Evolutionary conservation across 805 yeast species (phyloP).

Genomic region (Millerozyma miso): DNA sequence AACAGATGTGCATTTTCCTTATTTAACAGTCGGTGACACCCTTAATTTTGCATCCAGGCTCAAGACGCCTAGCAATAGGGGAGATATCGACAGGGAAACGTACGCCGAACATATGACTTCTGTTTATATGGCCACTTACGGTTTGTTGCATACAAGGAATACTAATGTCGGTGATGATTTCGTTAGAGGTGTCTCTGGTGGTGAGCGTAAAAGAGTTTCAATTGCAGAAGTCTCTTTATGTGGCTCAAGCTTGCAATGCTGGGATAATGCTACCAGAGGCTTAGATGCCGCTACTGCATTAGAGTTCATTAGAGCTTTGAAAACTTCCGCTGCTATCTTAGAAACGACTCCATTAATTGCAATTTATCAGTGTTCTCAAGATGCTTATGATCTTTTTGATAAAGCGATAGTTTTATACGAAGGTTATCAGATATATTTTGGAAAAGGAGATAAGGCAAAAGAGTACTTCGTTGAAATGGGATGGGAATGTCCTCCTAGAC

Average conservation of each 20-base stretch:
- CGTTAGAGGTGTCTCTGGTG: slow-evolving; percentile 76
- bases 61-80: slow-evolving; percentile 40
- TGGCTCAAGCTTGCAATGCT: slow-evolving; percentile 51
- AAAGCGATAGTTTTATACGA: slow-evolving; percentile 44
- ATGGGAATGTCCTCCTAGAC: slow-evolving; percentile 56
- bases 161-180: slow-evolving; percentile 63
- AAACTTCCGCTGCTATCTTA: slow-evolving; percentile 51
- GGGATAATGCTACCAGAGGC: slow-evolving; percentile 83
- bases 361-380: slow-evolving; percentile 50
- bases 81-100: slow-evolving; percentile 29
- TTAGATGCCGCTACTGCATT: slow-evolving; percentile 80
- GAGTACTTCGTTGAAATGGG: slow-evolving; percentile 59
- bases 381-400: slow-evolving; percentile 46
- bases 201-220: slow-evolving; percentile 82
- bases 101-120: slow-evolving; percentile 40
- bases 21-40: slow-evolving; percentile 52
- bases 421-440: slow-evolving; percentile 46
- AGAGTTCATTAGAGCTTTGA: slow-evolving; percentile 65
- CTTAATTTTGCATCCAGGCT: slow-evolving; percentile 51
- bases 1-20: slow-evolving; percentile 55
- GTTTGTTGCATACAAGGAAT: slow-evolving; percentile 49
- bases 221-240: slow-evolving; percentile 72
- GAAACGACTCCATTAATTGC: slow-evolving; percentile 57
- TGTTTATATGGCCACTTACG: slow-evolving; percentile 43
- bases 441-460: slow-evolving; percentile 39